Evolutionary conservation across 108 stramenopile genomes (phyloP), one percentile per base, ranked within the genome.

Genomic region (Cyclotella distinguenda): DNA sequence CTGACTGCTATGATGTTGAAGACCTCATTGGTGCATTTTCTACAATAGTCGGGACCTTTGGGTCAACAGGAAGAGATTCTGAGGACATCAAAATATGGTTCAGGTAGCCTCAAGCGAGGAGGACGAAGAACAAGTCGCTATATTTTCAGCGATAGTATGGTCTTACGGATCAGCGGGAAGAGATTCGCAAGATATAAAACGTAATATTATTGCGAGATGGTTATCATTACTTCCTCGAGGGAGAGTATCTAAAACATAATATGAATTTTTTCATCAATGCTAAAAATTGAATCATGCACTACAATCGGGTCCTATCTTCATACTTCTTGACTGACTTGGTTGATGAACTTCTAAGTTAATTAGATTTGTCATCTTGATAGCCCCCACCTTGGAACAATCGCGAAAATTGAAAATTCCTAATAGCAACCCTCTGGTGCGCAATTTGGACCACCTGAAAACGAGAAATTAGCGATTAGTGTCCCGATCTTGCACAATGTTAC

Each of bases 1-100:
- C 51, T 64, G 28, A 68, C 13, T 91, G 61, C 44, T 10, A 47
- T 18, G 84, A 58, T 21, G 49, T 59, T 6, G 81, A 84, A 30
- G 88, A 92, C 16, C 89, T 92, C 39, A 16, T 69, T 30, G 59
- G 69, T 19, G 78, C 86, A 11, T 92, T 92, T 60, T 47, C 65
- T 49, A 56, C 72, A 34, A 85, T 91, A 3, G 84, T 91, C 18
- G 90, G 90, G 40, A 59, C 83, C 22, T 91, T 88, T 69, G 90
- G 79, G 3, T 59, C 75, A 30, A 77, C 43, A 13, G 90, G 90
- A 36, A 26, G 65, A 30, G 86, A 91, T 47, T 38, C 82, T 13
- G 50, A 77, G 33, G 51, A 68, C 15, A 6, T 59, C 16, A 47
- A 60, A 3, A n/a, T 15, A 15, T 69, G 68, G 68, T 42, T 69